These are phyloP conservation scores for Dactylella cylindrospora DNA, from an alignment of 2,329 filamentous ascomycete species.

Conservation along the genomic window DNA sequence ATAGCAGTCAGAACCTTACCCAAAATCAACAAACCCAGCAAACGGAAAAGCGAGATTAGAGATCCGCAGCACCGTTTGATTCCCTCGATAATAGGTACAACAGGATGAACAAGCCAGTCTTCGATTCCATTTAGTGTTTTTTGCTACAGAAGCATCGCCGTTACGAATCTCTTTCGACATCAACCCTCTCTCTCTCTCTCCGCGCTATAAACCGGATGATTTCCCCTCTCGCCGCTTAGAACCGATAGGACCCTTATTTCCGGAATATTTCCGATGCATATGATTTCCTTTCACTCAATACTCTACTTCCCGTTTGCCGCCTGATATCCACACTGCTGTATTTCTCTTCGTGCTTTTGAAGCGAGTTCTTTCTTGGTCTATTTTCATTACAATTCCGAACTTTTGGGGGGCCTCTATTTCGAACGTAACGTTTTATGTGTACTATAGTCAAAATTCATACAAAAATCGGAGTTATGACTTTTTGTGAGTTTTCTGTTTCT, in stretches of 20 bases:
- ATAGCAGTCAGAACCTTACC: constrained; percentile 15
- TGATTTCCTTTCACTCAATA: constrained; percentile 3
- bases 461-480: constrained; percentile 44
- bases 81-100: neutral
- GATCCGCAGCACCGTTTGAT: constrained; percentile 10
- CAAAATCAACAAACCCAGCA: constrained; percentile 25
- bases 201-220: constrained; percentile 11
- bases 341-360: constrained; percentile 38
- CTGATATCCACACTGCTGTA: constrained; percentile 33
- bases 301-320: neutral
- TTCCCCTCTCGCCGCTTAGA: no score
- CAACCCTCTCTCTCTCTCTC: no score
- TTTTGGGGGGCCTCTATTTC: constrained; percentile 8
- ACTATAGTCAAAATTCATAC: constrained; percentile 37
- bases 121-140: constrained; percentile 2
- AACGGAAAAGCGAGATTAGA: constrained; percentile 38
- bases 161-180: constrained; percentile 32
- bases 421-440: constrained; percentile 15
- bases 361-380: constrained; percentile 24
- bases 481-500: constrained; percentile 29
- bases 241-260: neutral
- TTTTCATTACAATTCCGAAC: constrained; percentile 13
- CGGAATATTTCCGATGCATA: neutral
- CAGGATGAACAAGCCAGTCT: neutral
- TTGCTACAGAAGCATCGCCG: constrained; percentile 6